These are phyloP conservation scores for Wickerhamomyces rabaulensis DNA, from an alignment of 805 yeast species.

Conservation along the genomic window DNA sequence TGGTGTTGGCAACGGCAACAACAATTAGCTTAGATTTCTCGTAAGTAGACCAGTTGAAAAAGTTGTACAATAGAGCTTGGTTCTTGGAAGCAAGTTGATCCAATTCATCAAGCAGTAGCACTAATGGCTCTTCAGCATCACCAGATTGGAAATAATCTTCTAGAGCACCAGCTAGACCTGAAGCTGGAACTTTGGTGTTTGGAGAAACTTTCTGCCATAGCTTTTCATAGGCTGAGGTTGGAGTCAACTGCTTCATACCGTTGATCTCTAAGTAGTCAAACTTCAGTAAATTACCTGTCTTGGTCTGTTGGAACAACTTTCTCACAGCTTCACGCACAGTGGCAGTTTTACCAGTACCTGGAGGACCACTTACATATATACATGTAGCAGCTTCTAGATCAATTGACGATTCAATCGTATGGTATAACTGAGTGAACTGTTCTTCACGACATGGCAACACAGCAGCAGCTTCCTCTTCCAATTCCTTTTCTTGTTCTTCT, in stretches of 20 bases:
- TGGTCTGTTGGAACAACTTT: constrained; percentile 45
- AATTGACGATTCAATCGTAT: constrained; percentile 67
- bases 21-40: constrained; percentile 75
- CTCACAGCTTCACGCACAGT: constrained; percentile 83
- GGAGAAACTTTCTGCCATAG: constrained; percentile 69
- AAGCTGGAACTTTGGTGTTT: constrained; percentile 57
- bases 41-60: constrained; percentile 96
- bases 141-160: constrained; percentile 60
- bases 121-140: constrained; percentile 32
- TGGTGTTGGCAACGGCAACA: constrained; percentile 92
- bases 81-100: constrained; percentile 84
- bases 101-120: constrained; percentile 83
- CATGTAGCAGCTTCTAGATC: constrained; percentile 72
- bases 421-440: constrained; percentile 68
- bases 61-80: constrained; percentile 88
- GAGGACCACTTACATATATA: constrained; percentile 90
- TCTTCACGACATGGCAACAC: constrained; percentile 81
- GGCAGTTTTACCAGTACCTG: constrained; percentile 97
- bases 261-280: constrained; percentile 85
- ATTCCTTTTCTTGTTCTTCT: constrained; percentile 22
- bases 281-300: constrained; percentile 33
- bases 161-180: constrained; percentile 39
- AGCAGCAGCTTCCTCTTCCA: constrained; percentile 28
- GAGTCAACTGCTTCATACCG: constrained; percentile 78
- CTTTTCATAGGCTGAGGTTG: constrained; percentile 75